These are phyloP conservation scores for Phaeosphaeria sp. DNA, from an alignment of 2,329 filamentous ascomycete genomes.

Conservation along the genomic window DNA sequence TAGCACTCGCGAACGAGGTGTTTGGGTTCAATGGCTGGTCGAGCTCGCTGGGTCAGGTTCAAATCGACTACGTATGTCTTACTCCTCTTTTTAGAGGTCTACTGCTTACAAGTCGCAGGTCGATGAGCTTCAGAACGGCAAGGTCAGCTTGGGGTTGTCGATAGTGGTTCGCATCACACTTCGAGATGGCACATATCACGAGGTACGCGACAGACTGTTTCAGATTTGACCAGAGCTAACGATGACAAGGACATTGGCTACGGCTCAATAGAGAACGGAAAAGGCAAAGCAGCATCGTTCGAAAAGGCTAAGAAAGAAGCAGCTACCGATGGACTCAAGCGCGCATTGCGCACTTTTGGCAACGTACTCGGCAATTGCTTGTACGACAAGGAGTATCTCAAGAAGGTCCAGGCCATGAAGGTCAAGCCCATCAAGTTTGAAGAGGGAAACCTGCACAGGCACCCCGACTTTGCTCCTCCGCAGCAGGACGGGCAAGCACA, in stretches of 20 bases:
- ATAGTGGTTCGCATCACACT: conserved; percentile 91
- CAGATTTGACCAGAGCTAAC: conserved; percentile 9
- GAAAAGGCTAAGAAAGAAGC: conserved; percentile 99
- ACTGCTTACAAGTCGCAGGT: conserved; percentile 55
- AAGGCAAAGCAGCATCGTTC: conserved; percentile 92
- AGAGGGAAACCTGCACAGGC: conserved; percentile 79
- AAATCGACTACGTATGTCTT: conserved; percentile 80
- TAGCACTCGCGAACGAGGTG: conserved; percentile 91
- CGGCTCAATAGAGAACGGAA: conserved; percentile 94
- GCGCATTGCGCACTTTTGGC: conserved; percentile 88
- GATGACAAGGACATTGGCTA: conserved; percentile 80
- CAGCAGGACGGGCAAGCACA: conserved; percentile 43
- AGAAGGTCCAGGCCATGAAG: conserved; percentile 90
- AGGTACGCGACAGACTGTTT: conserved; percentile 56
- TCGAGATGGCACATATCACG: conserved; percentile 93
- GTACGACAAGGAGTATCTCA: conserved; percentile 93
- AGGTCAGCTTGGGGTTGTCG: conserved; percentile 83
- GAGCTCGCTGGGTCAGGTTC: conserved; percentile 90
- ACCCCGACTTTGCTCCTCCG: conserved; percentile 71
- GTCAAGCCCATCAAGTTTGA: conserved; percentile 78
- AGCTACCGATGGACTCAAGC: conserved; percentile 91
- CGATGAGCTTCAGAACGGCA: conserved; percentile 82
- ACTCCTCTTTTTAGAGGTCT: background rate
- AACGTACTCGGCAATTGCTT: conserved; percentile 98
- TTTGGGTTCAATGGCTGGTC: conserved; percentile 99